Base-by-base conservation (phyloP, 2,329 filamentous ascomycete species). In the Diaporthe nobilis region DNA sequence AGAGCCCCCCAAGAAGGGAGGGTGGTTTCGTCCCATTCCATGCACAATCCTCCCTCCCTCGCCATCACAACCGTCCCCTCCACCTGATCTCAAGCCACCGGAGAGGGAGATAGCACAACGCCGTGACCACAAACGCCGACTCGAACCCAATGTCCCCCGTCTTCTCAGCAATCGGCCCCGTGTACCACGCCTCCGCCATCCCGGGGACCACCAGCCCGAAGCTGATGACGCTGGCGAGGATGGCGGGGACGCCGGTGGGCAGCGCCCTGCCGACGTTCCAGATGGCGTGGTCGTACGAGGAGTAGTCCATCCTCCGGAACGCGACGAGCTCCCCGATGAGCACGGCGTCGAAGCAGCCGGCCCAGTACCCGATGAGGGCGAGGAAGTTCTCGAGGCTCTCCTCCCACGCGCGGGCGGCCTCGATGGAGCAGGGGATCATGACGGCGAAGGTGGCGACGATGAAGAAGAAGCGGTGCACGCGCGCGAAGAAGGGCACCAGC, bases 81-180 rank as follows among this genome's bases (percentile, higher is more conserved):
- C 76, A 80, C 63, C 82, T 83, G 76, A 84, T 86, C 82, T 90
- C 89, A 0, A 86, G 68, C 79, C 83, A 85, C 9, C 88, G 83
- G 17, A 90, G 80, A 4, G 88, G 87, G 2, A 88, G 68, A 73
- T 90, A 90, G 37, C 85, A 81, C 44, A 90, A 15, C 1, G 82
- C 85, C 17, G 87, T 88, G 74, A 90, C 80, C 39, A 86, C 85
- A 79, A 93, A 89, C 0, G 91, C 91, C 81, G 92, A 83, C 84
- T 93, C 92, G 75, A 93, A 92, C 0, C 92, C 92, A 80, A 93
- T 89, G 77, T 93, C 91, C 0, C 92, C 92, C 15, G 91, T 91
- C 49, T 79, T 87, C 81, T 86, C 82, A 0, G 90, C 91, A 78
- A 93, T 89, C 0, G 91, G 91, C 0, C 91, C 91, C 12, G 86